Conservation (phyloP, 2,329 filamentous ascomycete genomes). For the Paecilomyces niveus region DNA sequence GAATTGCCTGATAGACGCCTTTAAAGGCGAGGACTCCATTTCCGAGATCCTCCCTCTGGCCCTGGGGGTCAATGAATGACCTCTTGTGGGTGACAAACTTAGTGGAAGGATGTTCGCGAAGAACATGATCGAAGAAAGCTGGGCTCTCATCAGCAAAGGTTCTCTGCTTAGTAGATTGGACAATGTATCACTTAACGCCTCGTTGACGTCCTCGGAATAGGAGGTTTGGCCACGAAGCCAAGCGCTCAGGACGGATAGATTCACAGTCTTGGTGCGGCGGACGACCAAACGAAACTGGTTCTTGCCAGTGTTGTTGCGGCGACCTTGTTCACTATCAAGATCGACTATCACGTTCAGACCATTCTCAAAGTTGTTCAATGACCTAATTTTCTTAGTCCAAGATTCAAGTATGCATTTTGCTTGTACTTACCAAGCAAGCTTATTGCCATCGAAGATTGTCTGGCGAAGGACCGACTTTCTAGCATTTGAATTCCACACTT, state of each 20-base stretch:
- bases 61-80: slow-evolving; percentile 64
- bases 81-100: slow-evolving; percentile 67
- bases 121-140: slow-evolving; percentile 81
- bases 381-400: slow-evolving; percentile 28
- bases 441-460: slow-evolving; percentile 77
- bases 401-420: slow-evolving; percentile 23
- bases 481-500: slow-evolving; percentile 63
- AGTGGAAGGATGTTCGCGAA: slow-evolving; percentile 70
- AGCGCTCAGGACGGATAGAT: slow-evolving; percentile 56
- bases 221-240: slow-evolving; percentile 58
- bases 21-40: slow-evolving; percentile 71
- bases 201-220: slow-evolving; percentile 62
- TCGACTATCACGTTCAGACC: slow-evolving; percentile 59
- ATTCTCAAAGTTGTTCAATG: slow-evolving; percentile 24
- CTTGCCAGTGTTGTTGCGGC: slow-evolving; percentile 25
- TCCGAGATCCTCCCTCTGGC: slow-evolving; percentile 50
- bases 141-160: slow-evolving; percentile 3
- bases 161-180: background rate
- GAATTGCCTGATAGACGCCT: slow-evolving; percentile 80
- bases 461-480: slow-evolving; percentile 52
- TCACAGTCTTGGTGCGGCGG: slow-evolving; percentile 58
- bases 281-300: slow-evolving; percentile 54
- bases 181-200: slow-evolving; percentile 52
- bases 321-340: slow-evolving; percentile 59
- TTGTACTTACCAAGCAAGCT: slow-evolving; percentile 67